phyloP scores from a whole-genome alignment of 768 basidiomycete species.

The Antrodiella citrinella region DNA sequence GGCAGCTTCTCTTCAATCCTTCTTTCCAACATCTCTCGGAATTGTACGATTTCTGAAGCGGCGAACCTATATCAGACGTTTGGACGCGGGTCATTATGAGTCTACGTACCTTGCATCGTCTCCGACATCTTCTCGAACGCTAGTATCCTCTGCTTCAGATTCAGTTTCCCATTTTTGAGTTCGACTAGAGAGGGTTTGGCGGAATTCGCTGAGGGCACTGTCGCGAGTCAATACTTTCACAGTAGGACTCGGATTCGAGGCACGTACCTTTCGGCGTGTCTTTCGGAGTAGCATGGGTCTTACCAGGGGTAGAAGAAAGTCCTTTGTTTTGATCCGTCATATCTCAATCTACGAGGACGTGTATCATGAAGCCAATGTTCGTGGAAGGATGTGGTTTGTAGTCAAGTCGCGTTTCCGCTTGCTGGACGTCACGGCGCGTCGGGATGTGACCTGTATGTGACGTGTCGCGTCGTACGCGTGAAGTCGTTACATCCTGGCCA shows the following conservation, averaged over 20 bases:
- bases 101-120: conserved; percentile 63
- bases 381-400: not conserved
- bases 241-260: not conserved
- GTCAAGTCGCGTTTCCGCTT: not conserved
- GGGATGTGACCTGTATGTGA: not conserved
- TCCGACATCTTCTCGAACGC: conserved; percentile 75
- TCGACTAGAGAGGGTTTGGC: conserved; percentile 37
- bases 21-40: conserved; percentile 63
- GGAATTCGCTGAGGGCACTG: not conserved
- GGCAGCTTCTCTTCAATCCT: conserved; percentile 37
- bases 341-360: not conserved
- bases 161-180: conserved; percentile 67
- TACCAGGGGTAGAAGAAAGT: not conserved
- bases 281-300: not conserved
- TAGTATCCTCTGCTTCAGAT: conserved; percentile 67
- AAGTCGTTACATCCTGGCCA: conserved; percentile 2
- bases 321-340: not conserved
- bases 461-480: conserved; percentile 30
- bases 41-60: conserved; percentile 71
- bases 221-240: not conserved
- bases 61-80: no score
- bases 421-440: not conserved
- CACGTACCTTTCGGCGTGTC: not conserved
- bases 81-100: not conserved
- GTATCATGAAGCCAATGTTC: not conserved